Conservation (phyloP, 2,329 filamentous ascomycete species). For the Calonectria fujianensis region DNA sequence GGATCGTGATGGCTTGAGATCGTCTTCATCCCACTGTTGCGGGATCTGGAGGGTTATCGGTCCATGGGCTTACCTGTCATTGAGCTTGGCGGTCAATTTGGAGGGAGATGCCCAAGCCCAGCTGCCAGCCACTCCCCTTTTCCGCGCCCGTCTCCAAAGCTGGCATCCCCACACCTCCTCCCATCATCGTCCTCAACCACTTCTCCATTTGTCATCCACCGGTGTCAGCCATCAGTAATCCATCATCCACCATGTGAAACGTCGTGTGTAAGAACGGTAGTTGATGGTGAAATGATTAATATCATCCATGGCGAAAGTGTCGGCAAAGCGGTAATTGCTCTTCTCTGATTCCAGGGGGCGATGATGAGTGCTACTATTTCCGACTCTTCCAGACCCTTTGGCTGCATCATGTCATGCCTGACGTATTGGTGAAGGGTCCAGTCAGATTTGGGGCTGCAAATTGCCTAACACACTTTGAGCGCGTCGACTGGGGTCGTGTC, state of each 20-base stretch:
- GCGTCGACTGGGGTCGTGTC: constrained; percentile 27
- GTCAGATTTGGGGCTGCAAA: constrained; percentile 34
- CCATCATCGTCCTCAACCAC: constrained; percentile 2
- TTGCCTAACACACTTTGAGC: constrained; percentile 22
- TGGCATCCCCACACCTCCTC: constrained; percentile 22
- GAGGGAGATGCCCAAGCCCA: neutral
- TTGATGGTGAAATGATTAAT: constrained; percentile 17
- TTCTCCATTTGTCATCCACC: constrained; percentile 24
- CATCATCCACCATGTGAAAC: constrained; percentile 7
- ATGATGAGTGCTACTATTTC: constrained; percentile 30
- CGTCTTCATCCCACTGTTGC: constrained; percentile 17
- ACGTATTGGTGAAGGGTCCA: constrained; percentile 27
- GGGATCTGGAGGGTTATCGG: constrained; percentile 27
- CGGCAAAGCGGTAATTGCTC: constrained; percentile 20
- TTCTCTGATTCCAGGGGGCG: constrained; percentile 3
- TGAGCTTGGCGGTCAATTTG: constrained; percentile 24
- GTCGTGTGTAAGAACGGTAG: constrained; percentile 12
- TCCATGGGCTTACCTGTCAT: constrained; percentile 32
- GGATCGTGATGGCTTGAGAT: constrained; percentile 36
- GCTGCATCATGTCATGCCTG: constrained; percentile 34
- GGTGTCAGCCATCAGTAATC: constrained; percentile 9
- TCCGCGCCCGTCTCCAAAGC: constrained; percentile 1
- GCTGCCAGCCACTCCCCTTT: constrained; percentile 37
- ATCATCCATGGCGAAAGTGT: constrained; percentile 22
- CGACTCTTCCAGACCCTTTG: constrained; percentile 36